These are phyloP conservation scores for Aspergillus jensenii DNA, from an alignment of 2,329 filamentous ascomycete genomes.

Conservation along the genomic window DNA sequence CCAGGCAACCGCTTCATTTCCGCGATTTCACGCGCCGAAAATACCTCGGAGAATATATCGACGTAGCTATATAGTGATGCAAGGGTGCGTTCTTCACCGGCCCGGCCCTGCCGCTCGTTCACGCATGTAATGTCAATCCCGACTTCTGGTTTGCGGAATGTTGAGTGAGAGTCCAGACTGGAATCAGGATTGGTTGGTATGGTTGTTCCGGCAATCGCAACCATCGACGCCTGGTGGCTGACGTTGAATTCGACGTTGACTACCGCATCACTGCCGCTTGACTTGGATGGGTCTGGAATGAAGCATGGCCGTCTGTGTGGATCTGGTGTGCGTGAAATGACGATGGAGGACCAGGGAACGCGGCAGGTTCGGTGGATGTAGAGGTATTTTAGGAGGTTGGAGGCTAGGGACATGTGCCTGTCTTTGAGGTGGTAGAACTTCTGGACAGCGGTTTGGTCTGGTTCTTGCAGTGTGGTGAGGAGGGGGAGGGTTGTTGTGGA, in stretches of 20 bases:
- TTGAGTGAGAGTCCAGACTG: background rate
- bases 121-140: slow-evolving; percentile 65
- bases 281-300: slow-evolving; percentile 32
- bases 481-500: slow-evolving; percentile 38
- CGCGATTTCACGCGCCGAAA: slow-evolving; percentile 54
- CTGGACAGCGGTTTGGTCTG: slow-evolving; percentile 52
- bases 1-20: slow-evolving; percentile 52
- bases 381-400: slow-evolving; percentile 61
- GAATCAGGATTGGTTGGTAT: slow-evolving; percentile 15
- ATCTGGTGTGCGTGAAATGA: slow-evolving; percentile 52
- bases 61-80: slow-evolving; percentile 58
- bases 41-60: slow-evolving; percentile 60
- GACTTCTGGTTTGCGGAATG: slow-evolving; percentile 39
- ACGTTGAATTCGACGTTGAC: slow-evolving; percentile 61
- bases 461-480: slow-evolving; percentile 39
- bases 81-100: slow-evolving; percentile 44
- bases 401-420: slow-evolving; percentile 61
- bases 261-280: slow-evolving; percentile 2
- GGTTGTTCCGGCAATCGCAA: slow-evolving; percentile 56
- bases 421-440: slow-evolving; percentile 56
- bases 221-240: slow-evolving; percentile 63
- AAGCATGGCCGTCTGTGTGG: slow-evolving; percentile 55
- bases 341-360: slow-evolving; percentile 58
- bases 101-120: slow-evolving; percentile 51
- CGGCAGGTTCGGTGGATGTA: slow-evolving; percentile 57